Evolutionary conservation across 305 asterid species (phyloP).

Genomic region (Petunia hybrid): DNA sequence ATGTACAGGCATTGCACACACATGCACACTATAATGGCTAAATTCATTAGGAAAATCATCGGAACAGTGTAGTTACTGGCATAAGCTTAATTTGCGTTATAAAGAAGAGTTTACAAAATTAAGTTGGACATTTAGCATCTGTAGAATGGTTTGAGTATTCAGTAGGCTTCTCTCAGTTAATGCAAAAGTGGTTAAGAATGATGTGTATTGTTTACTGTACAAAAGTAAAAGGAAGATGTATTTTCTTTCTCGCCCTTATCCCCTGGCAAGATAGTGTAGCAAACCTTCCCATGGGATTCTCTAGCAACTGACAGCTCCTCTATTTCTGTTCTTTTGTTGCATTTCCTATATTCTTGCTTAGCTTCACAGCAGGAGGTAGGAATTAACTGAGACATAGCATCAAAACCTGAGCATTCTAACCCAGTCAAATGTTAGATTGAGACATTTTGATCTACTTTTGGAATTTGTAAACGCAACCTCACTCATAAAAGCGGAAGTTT

Average conservation of each 20-base stretch:
- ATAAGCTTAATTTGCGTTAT: not conserved
- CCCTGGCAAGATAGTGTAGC: not conserved
- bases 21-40: not conserved
- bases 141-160: not conserved
- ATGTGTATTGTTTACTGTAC: too few relatives aligned
- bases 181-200: not conserved
- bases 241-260: not conserved
- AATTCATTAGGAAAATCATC: not conserved
- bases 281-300: not conserved
- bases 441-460: not conserved
- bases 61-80: not conserved
- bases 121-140: not conserved
- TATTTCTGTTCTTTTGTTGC: not conserved
- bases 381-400: not conserved
- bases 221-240: not conserved
- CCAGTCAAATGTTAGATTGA: not conserved
- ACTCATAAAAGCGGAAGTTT: not conserved
- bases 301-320: conserved; percentile 16
- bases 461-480: not conserved
- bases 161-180: not conserved
- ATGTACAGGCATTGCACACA: not conserved
- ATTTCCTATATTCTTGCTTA: not conserved
- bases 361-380: not conserved
- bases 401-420: not conserved
- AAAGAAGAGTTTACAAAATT: conserved; percentile 11